Conservation (phyloP, 805 yeast species). For the Kodamaea laetipori region DNA sequence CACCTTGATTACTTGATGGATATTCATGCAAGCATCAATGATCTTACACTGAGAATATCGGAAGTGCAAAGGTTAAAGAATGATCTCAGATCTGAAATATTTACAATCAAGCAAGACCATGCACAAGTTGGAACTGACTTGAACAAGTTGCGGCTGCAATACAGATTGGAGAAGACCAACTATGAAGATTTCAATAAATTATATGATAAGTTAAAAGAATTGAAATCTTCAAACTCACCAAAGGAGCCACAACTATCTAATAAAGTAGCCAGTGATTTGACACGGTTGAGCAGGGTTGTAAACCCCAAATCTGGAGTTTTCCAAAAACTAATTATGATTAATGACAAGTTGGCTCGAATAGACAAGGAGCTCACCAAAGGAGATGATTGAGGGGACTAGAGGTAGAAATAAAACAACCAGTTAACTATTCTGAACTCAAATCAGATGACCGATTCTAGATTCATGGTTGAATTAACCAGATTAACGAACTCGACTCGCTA, state of each 20-base stretch:
- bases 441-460: too few species aligned
- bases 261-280: slow-evolving; percentile 15
- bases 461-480: too few species aligned
- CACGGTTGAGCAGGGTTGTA: slow-evolving; percentile 19
- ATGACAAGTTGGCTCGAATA: slow-evolving; percentile 23
- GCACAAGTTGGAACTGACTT: slow-evolving; percentile 34
- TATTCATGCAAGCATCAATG: slow-evolving; percentile 36
- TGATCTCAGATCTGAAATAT: slow-evolving; percentile 30
- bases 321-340: slow-evolving; percentile 24
- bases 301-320: slow-evolving; percentile 30
- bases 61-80: slow-evolving; percentile 36
- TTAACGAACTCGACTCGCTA: too few species aligned
- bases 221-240: not conserved
- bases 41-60: slow-evolving; percentile 30
- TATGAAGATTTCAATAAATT: slow-evolving; percentile 20
- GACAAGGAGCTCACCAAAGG: slow-evolving; percentile 17
- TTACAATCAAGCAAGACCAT: slow-evolving; percentile 33
- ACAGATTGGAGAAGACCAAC: slow-evolving; percentile 19
- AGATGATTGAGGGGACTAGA: slow-evolving; percentile 1
- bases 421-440: too few species aligned
- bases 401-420: too few species aligned
- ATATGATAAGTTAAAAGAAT: slow-evolving; percentile 14
- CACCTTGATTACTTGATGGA: slow-evolving; percentile 35
- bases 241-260: slow-evolving; percentile 8
- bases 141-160: slow-evolving; percentile 27